A percentile compares a stretch with the other conserved stretches of the same genome.
Evolutionary conservation across 345 rosid species (phyloP).

Genomic region (Lagerstroemia speciosa): DNA sequence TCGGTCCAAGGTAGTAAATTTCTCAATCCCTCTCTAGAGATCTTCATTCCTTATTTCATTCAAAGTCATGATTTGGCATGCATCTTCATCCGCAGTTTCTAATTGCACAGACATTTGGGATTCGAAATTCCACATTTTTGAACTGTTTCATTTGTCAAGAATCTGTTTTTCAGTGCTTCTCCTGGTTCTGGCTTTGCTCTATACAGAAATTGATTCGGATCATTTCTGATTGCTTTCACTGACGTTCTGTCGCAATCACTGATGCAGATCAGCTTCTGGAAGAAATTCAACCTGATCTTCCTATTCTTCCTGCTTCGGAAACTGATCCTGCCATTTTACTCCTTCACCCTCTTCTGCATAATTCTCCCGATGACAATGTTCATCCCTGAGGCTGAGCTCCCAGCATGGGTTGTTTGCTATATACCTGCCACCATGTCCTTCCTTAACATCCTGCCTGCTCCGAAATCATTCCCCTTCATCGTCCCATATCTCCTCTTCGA

Average conservation of each 20-base stretch:
- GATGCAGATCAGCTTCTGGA: conserved; percentile 36
- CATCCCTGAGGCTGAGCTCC: conserved; percentile 44
- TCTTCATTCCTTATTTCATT: neutral
- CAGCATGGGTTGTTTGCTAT: conserved; percentile 47
- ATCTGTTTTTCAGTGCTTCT: neutral
- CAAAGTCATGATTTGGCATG: neutral
- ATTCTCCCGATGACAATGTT: conserved; percentile 55
- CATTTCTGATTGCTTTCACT: neutral
- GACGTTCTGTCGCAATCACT: neutral
- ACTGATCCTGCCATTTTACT: conserved; percentile 42
- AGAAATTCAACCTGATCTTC: conserved; percentile 47
- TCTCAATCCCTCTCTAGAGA: neutral
- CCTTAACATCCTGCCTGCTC: conserved; percentile 49
- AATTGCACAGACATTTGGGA: neutral
- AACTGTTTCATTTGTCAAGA: neutral
- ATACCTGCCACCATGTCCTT: conserved; percentile 56
- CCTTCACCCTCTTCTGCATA: conserved; percentile 50
- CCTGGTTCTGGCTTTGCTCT: neutral
- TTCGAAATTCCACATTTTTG: neutral
- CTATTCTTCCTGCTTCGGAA: conserved; percentile 45
- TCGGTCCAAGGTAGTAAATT: conserved; percentile 25
- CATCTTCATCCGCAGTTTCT: too few species aligned
- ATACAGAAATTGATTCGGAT: neutral
- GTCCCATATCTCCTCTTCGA: conserved; percentile 50
- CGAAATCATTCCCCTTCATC: conserved; percentile 42